These are phyloP conservation scores for Punctularia strigosozonata DNA, from an alignment of 768 basidiomycete genomes.

Conservation along the genomic window DNA sequence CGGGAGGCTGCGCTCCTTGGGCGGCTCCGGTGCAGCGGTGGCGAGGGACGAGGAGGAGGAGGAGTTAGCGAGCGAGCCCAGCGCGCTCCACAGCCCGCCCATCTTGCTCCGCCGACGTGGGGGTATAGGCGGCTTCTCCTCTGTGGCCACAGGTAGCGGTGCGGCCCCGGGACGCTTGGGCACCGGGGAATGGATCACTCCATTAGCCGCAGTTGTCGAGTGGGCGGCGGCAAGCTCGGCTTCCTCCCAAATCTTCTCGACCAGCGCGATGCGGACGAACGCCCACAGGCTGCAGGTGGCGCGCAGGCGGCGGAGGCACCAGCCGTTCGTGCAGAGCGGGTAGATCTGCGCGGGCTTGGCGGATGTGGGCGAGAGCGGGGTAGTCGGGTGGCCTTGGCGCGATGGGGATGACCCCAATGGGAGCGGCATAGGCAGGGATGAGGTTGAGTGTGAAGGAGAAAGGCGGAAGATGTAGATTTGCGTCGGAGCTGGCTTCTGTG, in stretches of 20 bases:
- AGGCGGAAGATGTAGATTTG: conserved; percentile 65
- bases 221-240: conserved; percentile 21
- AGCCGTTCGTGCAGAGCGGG: conserved; percentile 75
- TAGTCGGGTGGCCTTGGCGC: conserved; percentile 13
- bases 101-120: conserved; percentile 33
- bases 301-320: conserved; percentile 75
- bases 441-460: conserved; percentile 18
- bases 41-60: too few relatives aligned
- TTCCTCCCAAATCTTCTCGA: conserved; percentile 90
- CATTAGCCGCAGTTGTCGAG: too few relatives aligned
- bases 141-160: conserved; percentile 5
- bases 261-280: conserved; percentile 69
- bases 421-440: conserved; percentile 14
- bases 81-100: conserved; percentile 53
- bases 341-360: conserved; percentile 62
- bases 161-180: background rate
- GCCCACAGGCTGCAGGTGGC: conserved; percentile 88
- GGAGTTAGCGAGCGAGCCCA: conserved; percentile 48
- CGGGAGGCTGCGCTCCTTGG: too few relatives aligned
- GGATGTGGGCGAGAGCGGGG: too few relatives aligned
- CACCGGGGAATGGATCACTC: too few relatives aligned
- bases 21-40: too few relatives aligned
- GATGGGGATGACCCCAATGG: too few relatives aligned
- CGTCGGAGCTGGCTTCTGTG: conserved; percentile 14
- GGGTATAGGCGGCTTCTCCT: conserved; percentile 48